Percentiles rank a stretch among this genome's conserved stretches.
Evolutionary conservation across 257 asterid species (phyloP).

Genomic region (Salvia splendens): DNA sequence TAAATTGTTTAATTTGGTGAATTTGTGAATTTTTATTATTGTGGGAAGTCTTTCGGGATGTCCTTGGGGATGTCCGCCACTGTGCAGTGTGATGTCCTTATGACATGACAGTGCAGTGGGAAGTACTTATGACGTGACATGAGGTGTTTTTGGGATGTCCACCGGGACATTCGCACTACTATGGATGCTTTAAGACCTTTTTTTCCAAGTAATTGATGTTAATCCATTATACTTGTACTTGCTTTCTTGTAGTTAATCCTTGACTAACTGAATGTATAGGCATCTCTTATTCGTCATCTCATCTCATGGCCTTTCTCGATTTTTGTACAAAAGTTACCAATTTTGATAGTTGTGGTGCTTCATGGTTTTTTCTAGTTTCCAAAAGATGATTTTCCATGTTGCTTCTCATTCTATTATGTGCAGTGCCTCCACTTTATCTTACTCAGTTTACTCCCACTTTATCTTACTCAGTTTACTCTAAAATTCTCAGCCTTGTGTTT

Average conservation of each 20-base stretch:
- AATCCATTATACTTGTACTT: not conserved
- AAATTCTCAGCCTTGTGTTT: not conserved
- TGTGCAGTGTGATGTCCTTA: no score
- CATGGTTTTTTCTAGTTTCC: not conserved
- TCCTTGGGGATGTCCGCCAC: no score
- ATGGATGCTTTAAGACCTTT: slow-evolving; percentile 19
- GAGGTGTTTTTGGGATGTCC: no score
- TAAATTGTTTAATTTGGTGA: no score
- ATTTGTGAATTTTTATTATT: no score
- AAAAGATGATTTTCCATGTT: no score
- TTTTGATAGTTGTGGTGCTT: not conserved
- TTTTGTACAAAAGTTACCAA: not conserved
- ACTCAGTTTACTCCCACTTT: slow-evolving; percentile 1
- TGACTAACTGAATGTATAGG: not conserved
- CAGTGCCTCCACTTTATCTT: slow-evolving; percentile 14
- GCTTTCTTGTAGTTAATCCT: slow-evolving; percentile 15
- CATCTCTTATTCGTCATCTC: not conserved
- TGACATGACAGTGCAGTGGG: no score
- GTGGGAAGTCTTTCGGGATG: no score
- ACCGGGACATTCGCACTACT: no score
- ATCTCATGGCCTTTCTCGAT: not conserved
- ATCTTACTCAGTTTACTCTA: not conserved
- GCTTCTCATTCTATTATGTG: no score
- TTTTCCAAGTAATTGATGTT: no score
- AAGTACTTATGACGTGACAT: no score